Evolutionary conservation across 2,329 filamentous ascomycete species (phyloP).

Genomic region (Ophiostoma sp.): DNA sequence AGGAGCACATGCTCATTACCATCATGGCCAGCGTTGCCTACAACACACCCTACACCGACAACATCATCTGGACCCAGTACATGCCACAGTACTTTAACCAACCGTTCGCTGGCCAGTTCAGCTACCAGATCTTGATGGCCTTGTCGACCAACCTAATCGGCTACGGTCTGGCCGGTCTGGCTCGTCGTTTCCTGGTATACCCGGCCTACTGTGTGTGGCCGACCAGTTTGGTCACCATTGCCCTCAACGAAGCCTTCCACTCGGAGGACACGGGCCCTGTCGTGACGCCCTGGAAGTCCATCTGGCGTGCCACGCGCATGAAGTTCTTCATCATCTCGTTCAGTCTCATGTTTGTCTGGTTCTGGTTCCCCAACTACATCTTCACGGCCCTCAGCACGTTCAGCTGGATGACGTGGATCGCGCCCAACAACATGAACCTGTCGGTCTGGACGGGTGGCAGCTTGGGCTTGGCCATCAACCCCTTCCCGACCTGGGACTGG

Average conservation of each 20-base stretch:
- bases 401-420: slow-evolving; percentile 57
- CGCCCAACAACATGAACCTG: slow-evolving; percentile 42
- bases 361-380: slow-evolving; percentile 53
- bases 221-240: slow-evolving; percentile 47
- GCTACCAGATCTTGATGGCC: slow-evolving; percentile 53
- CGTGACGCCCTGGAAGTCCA: slow-evolving; percentile 38
- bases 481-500: slow-evolving; percentile 46
- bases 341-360: slow-evolving; percentile 51
- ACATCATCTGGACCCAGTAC: slow-evolving; percentile 48
- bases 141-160: slow-evolving; percentile 57
- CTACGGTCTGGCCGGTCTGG: slow-evolving; percentile 55
- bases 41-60: slow-evolving; percentile 33
- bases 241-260: slow-evolving; percentile 51
- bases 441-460: slow-evolving; percentile 38
- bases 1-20: slow-evolving; percentile 60
- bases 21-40: slow-evolving; percentile 61
- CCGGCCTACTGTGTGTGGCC: slow-evolving; percentile 56
- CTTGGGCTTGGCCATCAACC: slow-evolving; percentile 41
- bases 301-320: slow-evolving; percentile 43
- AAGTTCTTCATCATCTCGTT: slow-evolving; percentile 49
- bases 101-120: slow-evolving; percentile 46
- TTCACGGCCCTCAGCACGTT: slow-evolving; percentile 50
- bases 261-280: slow-evolving; percentile 39
- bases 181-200: slow-evolving; percentile 53
- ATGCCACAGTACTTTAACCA: slow-evolving; percentile 35